phyloP scores from a whole-genome alignment of 2,329 filamentous ascomycete species.

The Colletotrichum plurivorum region DNA sequence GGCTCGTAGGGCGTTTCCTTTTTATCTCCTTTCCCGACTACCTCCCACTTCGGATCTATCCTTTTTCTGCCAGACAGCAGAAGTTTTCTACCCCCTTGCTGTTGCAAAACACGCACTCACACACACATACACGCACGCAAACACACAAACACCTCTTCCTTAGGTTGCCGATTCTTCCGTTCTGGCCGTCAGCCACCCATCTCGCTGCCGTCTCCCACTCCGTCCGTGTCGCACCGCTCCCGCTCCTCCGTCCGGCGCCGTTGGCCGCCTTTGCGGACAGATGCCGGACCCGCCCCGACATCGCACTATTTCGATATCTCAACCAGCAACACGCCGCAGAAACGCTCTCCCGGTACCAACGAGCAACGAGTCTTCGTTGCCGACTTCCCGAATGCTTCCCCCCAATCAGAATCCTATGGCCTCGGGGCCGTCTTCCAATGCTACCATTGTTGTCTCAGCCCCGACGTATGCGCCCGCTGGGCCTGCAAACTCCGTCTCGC shows the following conservation, averaged over 20 bases:
- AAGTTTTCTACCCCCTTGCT: conserved; percentile 8
- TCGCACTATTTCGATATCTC: conserved; percentile 13
- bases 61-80: conserved; percentile 17
- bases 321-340: conserved; percentile 9
- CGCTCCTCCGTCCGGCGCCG: conserved; percentile 28
- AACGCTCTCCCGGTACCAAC: conserved; percentile 13
- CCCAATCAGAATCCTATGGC: conserved; percentile 10
- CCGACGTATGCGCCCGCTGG: conserved; percentile 13
- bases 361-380: conserved; percentile 24
- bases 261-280: conserved; percentile 29
- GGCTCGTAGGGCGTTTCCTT: conserved; percentile 23
- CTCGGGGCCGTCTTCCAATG: conserved; percentile 21
- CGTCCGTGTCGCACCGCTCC: conserved; percentile 17
- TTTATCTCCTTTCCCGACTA: conserved; percentile 31
- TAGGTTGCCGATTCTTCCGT: conserved; percentile 11
- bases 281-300: conserved; percentile 39
- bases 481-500: conserved; percentile 29
- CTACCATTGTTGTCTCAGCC: conserved; percentile 29
- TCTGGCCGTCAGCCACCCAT: conserved; percentile 21
- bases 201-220: conserved; percentile 6
- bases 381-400: conserved; percentile 18
- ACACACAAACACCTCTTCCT: too few species aligned
- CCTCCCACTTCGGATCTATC: conserved; percentile 31
- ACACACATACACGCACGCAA: too few species aligned
- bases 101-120: neutral